Conservation (phyloP, 2,329 filamentous ascomycete genomes). For the Uncinocarpus reesii region DNA sequence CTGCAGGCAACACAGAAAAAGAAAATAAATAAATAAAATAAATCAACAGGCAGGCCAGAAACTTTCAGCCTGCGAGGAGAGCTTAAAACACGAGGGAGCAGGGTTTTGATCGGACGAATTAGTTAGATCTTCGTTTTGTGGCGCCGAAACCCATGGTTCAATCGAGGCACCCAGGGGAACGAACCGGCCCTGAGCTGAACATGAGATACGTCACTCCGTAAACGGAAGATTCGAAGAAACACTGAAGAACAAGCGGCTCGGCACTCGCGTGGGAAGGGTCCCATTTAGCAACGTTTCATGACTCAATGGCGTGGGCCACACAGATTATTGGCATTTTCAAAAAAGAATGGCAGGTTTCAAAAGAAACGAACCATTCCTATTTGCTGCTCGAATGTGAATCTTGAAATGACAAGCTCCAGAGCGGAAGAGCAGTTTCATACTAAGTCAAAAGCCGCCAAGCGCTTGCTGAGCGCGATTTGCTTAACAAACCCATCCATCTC, state of each 20-base stretch:
- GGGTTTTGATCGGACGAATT: neutral
- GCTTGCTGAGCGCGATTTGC: too few relatives aligned
- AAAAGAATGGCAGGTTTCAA: neutral
- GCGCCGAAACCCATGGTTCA: neutral
- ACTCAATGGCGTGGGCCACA: conserved; percentile 1
- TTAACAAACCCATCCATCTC: too few relatives aligned
- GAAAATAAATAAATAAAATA: neutral
- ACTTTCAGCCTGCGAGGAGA: neutral
- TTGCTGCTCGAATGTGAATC: neutral
- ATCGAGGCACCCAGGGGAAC: neutral
- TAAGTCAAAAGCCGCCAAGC: too few relatives aligned
- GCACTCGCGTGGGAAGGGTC: neutral
- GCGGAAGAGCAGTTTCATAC: neutral
- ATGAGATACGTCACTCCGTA: neutral
- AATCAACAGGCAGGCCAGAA: neutral
- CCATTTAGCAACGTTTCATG: neutral
- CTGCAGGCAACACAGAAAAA: conserved; percentile 4
- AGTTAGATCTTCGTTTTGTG: neutral
- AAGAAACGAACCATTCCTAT: neutral
- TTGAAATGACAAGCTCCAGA: neutral
- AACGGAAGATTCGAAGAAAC: neutral
- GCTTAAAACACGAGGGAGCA: conserved; percentile 6
- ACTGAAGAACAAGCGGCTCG: neutral
- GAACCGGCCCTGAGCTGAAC: neutral
- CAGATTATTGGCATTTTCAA: neutral